Evolutionary conservation across 192 early-diverging fungal genomes (phyloP).

Genomic region (Linnemannia hyalina): DNA sequence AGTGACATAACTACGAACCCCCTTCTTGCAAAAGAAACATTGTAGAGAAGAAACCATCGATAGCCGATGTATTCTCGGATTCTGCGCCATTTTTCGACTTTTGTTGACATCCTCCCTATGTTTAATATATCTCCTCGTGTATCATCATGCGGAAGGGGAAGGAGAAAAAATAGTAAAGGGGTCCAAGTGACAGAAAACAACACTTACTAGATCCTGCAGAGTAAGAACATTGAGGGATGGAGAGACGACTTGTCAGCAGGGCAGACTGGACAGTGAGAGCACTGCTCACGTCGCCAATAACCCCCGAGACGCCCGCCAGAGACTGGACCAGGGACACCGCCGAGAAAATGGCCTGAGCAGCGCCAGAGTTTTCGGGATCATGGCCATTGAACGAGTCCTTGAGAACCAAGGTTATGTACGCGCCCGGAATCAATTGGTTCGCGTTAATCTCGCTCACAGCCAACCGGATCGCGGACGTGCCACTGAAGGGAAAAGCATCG

Average conservation of each 20-base stretch:
- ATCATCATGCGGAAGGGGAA: background rate
- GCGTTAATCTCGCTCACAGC: slow-evolving; percentile 64
- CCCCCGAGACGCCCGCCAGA: slow-evolving; percentile 61
- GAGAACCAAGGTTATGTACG: slow-evolving; percentile 62
- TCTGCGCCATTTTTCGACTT: background rate
- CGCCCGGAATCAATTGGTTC: slow-evolving; percentile 59
- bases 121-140: background rate
- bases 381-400: slow-evolving; percentile 63
- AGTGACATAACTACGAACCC: too few species aligned
- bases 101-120: too few species aligned
- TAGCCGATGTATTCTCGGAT: background rate
- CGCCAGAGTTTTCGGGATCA: slow-evolving; percentile 58
- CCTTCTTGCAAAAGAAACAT: too few species aligned
- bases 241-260: slow-evolving; percentile 59
- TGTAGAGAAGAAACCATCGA: too few species aligned
- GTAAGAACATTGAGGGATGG: slow-evolving; percentile 67
- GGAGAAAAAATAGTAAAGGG: background rate
- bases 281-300: slow-evolving; percentile 66
- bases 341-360: slow-evolving; percentile 64
- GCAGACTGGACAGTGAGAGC: slow-evolving; percentile 62
- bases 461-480: slow-evolving; percentile 64
- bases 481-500: slow-evolving; percentile 33
- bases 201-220: slow-evolving; percentile 64
- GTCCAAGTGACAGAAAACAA: background rate
- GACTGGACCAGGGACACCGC: slow-evolving; percentile 62